Conservation (phyloP, 768 basidiomycete species). For the Coprinopsis sp. region DNA sequence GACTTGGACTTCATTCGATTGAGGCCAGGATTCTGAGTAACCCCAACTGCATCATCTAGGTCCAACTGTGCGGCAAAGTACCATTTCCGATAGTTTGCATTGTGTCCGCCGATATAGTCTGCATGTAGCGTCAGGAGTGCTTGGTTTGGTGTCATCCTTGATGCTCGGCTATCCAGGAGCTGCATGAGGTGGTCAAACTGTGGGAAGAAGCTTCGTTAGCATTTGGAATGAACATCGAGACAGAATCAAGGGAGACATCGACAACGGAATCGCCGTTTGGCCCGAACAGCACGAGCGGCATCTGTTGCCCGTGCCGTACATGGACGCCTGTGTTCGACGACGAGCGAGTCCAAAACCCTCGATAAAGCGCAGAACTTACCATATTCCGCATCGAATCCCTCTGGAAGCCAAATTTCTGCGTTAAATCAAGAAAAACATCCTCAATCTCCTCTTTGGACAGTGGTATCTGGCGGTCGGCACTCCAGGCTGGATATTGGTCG, state of each 20-base stretch:
- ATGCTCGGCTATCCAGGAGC: conserved; percentile 91
- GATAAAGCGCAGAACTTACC: conserved; percentile 47
- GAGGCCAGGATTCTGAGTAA: conserved; percentile 86
- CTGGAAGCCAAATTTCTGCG: conserved; percentile 99
- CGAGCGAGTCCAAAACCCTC: too few species aligned
- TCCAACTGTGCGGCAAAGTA: conserved; percentile 99
- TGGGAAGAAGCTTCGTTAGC: conserved; percentile 14
- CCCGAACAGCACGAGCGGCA: too few species aligned
- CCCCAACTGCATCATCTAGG: conserved; percentile 94
- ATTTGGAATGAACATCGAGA: conserved; percentile 8
- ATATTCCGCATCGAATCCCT: conserved; percentile 93
- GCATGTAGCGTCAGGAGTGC: conserved; percentile 94
- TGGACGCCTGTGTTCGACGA: neutral
- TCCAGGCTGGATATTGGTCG: conserved; percentile 95
- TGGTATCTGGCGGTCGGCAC: conserved; percentile 87
- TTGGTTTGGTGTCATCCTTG: conserved; percentile 95
- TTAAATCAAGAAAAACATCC: conserved; percentile 94
- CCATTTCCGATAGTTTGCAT: conserved; percentile 99
- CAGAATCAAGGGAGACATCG: conserved; percentile 3
- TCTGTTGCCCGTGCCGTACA: too few species aligned
- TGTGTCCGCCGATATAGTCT: conserved; percentile 97
- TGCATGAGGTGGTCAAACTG: conserved; percentile 99
- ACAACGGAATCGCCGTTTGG: neutral
- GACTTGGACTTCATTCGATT: conserved; percentile 74
- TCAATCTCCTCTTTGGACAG: conserved; percentile 99